Evolutionary conservation across 2,329 filamentous ascomycete species (phyloP).

Genomic region (Cercospora sp.): DNA sequence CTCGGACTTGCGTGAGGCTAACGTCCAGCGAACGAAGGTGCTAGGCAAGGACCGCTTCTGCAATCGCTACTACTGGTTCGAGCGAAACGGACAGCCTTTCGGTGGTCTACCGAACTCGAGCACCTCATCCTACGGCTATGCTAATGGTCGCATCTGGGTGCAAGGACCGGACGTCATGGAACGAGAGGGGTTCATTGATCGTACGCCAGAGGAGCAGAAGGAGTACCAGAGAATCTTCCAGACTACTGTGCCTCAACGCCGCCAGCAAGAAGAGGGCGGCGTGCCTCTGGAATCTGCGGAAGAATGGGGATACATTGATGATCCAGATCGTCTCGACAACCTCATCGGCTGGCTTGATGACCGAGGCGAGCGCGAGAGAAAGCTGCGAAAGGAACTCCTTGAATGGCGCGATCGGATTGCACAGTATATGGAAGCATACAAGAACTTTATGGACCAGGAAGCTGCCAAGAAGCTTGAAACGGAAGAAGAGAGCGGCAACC

Average conservation of each 20-base stretch:
- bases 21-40: slow-evolving; percentile 85
- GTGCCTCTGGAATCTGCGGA: slow-evolving; percentile 74
- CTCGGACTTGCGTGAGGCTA: slow-evolving; percentile 88
- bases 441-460: slow-evolving; percentile 47
- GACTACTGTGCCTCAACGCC: slow-evolving; percentile 82
- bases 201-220: slow-evolving; percentile 67
- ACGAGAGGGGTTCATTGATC: slow-evolving; percentile 80
- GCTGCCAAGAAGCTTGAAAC: slow-evolving; percentile 52
- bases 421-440: slow-evolving; percentile 62
- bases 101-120: slow-evolving; percentile 84
- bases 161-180: slow-evolving; percentile 92
- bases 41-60: slow-evolving; percentile 95
- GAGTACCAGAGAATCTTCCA: slow-evolving; percentile 76
- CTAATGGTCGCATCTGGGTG: slow-evolving; percentile 94
- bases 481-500: slow-evolving; percentile 49
- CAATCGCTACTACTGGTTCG: slow-evolving; percentile 99
- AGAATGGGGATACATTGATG: slow-evolving; percentile 91
- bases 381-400: slow-evolving; percentile 82
- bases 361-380: slow-evolving; percentile 81
- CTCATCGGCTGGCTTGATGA: slow-evolving; percentile 87
- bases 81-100: slow-evolving; percentile 97
- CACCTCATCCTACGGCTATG: slow-evolving; percentile 82
- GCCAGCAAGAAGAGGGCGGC: slow-evolving; percentile 78
- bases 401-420: slow-evolving; percentile 72
- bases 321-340: slow-evolving; percentile 72